Evolutionary conservation across 179 eudicot genomes (phyloP).

Genomic region (Dionaea muscipula): DNA sequence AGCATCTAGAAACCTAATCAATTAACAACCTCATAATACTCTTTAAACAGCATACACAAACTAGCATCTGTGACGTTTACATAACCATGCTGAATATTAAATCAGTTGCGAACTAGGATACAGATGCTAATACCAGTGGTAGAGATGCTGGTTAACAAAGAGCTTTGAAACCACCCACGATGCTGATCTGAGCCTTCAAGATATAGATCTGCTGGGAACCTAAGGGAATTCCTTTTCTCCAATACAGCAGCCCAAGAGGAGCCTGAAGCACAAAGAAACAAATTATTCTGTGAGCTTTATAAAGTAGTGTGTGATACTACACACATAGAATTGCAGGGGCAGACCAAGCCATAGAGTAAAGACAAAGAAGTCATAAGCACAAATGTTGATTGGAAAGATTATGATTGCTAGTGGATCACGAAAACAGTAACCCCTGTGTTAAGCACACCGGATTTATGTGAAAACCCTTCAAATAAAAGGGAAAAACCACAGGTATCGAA

Average conservation of each 20-base stretch:
- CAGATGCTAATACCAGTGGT: conserved; percentile 43
- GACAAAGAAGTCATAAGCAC: background rate
- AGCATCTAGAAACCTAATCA: too few relatives aligned
- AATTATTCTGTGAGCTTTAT: background rate
- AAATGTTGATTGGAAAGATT: background rate
- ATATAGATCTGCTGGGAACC: conserved; percentile 85
- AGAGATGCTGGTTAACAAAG: conserved; percentile 84
- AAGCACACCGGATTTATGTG: too few relatives aligned
- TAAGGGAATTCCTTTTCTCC: conserved; percentile 55
- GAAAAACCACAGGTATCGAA: too few relatives aligned
- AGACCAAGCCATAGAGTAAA: background rate
- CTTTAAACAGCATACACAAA: too few relatives aligned
- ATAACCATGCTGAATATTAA: background rate
- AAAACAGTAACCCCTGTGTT: background rate
- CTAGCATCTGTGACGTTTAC: background rate
- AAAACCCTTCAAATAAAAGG: too few relatives aligned
- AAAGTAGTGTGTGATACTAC: background rate
- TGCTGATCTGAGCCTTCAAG: conserved; percentile 99
- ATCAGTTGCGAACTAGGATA: background rate
- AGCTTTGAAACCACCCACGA: conserved; percentile 99
- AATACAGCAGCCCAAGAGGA: conserved; percentile 99
- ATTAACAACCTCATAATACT: too few relatives aligned
- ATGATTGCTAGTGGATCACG: too few relatives aligned
- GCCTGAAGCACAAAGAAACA: conserved; percentile 25
- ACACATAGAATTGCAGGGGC: background rate